These are phyloP conservation scores for Pseudozyma tsukubaensis DNA, from an alignment of 1,284 basidiomycete genomes.

Conservation along the genomic window DNA sequence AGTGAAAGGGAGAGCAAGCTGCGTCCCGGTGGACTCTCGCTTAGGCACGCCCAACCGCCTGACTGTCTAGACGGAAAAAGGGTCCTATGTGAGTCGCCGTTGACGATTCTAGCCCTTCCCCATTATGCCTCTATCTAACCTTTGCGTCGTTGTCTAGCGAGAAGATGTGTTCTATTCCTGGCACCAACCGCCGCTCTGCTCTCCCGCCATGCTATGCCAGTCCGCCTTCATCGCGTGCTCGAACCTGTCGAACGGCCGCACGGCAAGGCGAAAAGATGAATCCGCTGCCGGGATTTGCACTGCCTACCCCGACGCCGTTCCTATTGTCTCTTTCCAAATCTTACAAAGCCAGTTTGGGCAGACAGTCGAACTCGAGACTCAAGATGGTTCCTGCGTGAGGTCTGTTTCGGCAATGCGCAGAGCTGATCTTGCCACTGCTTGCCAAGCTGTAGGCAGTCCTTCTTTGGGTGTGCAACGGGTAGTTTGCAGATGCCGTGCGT, in stretches of 20 bases:
- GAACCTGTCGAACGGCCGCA: background rate
- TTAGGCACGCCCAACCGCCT: too few species aligned
- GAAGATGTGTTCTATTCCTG: background rate
- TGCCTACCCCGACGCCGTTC: too few species aligned
- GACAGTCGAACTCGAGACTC: background rate
- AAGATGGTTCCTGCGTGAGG: background rate
- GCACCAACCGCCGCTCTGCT: background rate
- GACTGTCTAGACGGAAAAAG: background rate
- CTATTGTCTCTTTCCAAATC: too few species aligned
- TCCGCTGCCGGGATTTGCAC: background rate
- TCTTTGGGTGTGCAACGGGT: too few species aligned
- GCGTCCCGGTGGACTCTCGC: too few species aligned
- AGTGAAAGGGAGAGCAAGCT: too few species aligned
- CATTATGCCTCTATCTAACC: background rate
- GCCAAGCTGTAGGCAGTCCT: too few species aligned
- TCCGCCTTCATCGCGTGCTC: background rate
- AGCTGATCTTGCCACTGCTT: too few species aligned
- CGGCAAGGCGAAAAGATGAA: background rate
- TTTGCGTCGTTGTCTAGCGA: too few species aligned
- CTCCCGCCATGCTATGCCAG: too few species aligned
- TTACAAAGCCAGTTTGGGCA: too few species aligned
- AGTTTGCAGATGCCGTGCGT: too few species aligned
- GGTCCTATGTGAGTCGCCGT: background rate
- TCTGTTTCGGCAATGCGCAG: background rate
- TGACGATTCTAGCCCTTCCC: background rate